Evolutionary conservation across 139 green algal genomes (phyloP).

Genomic region (Mesotaenium endlicherianum): DNA sequence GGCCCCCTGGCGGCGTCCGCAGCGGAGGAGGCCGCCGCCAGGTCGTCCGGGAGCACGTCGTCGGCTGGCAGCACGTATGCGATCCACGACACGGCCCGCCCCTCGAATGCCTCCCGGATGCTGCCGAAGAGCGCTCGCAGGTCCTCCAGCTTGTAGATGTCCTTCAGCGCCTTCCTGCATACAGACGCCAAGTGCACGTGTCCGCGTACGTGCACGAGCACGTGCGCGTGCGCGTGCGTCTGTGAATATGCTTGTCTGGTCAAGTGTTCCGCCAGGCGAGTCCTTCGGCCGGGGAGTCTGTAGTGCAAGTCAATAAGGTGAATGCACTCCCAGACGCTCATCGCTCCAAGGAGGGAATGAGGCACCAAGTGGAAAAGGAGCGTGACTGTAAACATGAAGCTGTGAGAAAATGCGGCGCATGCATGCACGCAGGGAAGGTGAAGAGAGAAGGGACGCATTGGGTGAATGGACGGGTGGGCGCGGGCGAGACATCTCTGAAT

Average conservation of each 20-base stretch:
- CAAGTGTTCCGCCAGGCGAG: neutral
- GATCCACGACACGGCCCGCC: neutral
- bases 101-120: conserved; percentile 15
- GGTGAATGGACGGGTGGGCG: too few relatives aligned
- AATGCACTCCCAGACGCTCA: too few relatives aligned
- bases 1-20: neutral
- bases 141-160: conserved; percentile 25
- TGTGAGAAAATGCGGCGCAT: too few relatives aligned
- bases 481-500: too few relatives aligned
- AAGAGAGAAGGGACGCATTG: neutral
- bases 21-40: conserved; percentile 23
- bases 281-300: neutral
- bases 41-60: conserved; percentile 28
- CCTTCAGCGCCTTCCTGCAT: conserved; percentile 33
- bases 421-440: neutral
- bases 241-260: too few relatives aligned
- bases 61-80: conserved; percentile 30
- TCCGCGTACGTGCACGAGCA: neutral
- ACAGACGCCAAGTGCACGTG: neutral
- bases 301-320: too few relatives aligned
- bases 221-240: too few relatives aligned
- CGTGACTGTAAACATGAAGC: too few relatives aligned
- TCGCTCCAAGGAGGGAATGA: too few relatives aligned
- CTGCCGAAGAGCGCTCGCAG: neutral
- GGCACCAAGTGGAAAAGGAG: too few relatives aligned